phyloP scores from a whole-genome alignment of 345 rosid species.

The Bruguiera sexangula region DNA sequence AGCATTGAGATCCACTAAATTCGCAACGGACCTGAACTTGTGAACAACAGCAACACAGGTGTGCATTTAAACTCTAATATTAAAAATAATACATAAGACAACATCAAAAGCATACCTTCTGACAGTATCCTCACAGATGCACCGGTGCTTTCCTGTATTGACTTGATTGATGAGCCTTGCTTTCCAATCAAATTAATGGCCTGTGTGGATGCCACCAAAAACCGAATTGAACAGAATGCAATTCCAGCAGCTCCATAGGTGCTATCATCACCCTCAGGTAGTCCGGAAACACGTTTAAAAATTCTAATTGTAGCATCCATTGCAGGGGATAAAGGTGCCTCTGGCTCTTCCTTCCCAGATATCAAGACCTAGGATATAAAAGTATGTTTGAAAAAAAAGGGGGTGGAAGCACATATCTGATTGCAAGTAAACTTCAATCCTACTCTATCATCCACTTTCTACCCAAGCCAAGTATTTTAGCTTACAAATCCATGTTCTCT shows the following conservation, averaged over 20 bases:
- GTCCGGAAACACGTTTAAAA: constrained; percentile 49
- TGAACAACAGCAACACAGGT: too few relatives aligned
- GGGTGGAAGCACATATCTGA: too few relatives aligned
- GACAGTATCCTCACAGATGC: constrained; percentile 74
- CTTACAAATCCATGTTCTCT: too few relatives aligned
- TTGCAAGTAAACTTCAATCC: too few relatives aligned
- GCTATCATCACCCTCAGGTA: constrained; percentile 35
- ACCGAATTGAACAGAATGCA: constrained; percentile 58
- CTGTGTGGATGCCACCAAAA: constrained; percentile 80
- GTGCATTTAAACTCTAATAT: neutral
- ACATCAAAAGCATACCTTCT: constrained; percentile 41
- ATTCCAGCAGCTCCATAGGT: constrained; percentile 31
- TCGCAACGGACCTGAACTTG: too few relatives aligned
- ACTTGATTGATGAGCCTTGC: constrained; percentile 80
- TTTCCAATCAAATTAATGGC: constrained; percentile 89
- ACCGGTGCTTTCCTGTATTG: constrained; percentile 75
- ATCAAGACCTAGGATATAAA: constrained; percentile 43
- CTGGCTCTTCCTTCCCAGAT: constrained; percentile 58
- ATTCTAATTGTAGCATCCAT: constrained; percentile 56
- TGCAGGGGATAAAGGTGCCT: constrained; percentile 49
- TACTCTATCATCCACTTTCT: too few relatives aligned
- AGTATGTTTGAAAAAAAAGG: too few relatives aligned
- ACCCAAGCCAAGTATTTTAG: too few relatives aligned
- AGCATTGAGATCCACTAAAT: too few relatives aligned
- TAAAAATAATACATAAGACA: neutral